Evolutionary conservation across 2,329 filamentous ascomycete genomes (phyloP), one percentile per base, ranked within the genome.

Genomic region (Aspergillus pseudonomiae): DNA sequence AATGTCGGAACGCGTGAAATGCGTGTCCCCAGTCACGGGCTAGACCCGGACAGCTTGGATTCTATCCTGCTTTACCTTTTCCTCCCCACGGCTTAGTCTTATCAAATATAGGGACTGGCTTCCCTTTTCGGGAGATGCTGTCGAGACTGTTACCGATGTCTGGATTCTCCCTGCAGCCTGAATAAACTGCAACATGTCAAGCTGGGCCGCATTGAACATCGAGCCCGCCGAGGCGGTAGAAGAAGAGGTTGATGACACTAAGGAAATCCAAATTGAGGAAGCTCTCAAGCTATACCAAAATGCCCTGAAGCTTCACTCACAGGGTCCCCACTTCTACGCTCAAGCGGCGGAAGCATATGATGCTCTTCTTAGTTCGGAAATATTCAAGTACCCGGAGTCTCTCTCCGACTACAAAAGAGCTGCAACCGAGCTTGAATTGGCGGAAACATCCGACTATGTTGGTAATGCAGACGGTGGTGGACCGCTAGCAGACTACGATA

Each of bases 251-350:
- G 95, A 99, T 77, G 93, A 95, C 72, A 97, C 94, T 39, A 95
- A 94, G 77, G 94, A 98, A 78, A 89, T 99, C 59, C 94, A 97
- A 84, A 94, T 98, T 73, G 95, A 99, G 73, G 95, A 99, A 80
- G 94, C 95, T 55, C 83, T 99, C 66, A 98, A 97, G 80, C 87
- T 94, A 41, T 99, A 97, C 76, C 94, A 98, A 74, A 90, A 85
- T 70, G 95, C 95, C 54, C 82, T 99, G 63, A 97, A 94, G 77
- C 88, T 94, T 68, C 95, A 99, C 75, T 90, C 94, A 1, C 93
- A 96, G 79, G 94, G 95, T 2, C 88, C 91, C 0, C 81, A 82
- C 21, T 91, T 88, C 60, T 95, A 92, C 75, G 79, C 88, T 55
- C 89, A 93, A 73, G 94, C 96, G 24, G 85, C 86, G 50, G 86